Evolutionary conservation across 2,329 filamentous ascomycete genomes (phyloP).

Genomic region (Phaeosphaeriaceae sp.): DNA sequence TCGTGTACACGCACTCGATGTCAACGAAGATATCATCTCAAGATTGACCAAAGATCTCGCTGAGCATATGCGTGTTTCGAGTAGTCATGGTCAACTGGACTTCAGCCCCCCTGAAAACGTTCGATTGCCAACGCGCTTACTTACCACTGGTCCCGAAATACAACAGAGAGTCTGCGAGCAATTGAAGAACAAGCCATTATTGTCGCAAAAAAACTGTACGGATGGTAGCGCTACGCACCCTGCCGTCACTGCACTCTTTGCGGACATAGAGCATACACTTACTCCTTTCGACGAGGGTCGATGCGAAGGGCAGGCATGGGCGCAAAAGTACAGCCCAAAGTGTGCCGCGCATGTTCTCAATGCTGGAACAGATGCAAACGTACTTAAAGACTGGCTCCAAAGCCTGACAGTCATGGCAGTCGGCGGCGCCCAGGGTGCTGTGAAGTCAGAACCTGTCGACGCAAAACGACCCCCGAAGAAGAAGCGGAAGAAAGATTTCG

Average conservation of each 20-base stretch:
- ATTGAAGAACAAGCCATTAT: slow-evolving; percentile 15
- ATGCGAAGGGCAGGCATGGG: slow-evolving; percentile 79
- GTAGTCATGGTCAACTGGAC: slow-evolving; percentile 1
- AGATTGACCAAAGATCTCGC: slow-evolving; percentile 29
- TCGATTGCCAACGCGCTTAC: slow-evolving; percentile 44
- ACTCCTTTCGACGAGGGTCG: slow-evolving; percentile 82
- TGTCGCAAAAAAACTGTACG: background rate
- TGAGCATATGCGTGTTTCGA: slow-evolving; percentile 2
- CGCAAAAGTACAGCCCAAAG: slow-evolving; percentile 82
- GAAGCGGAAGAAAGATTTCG: slow-evolving; percentile 65
- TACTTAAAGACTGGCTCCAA: slow-evolving; percentile 83
- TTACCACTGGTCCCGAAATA: slow-evolving; percentile 50
- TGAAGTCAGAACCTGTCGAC: slow-evolving; percentile 26
- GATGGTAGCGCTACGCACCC: slow-evolving; percentile 56
- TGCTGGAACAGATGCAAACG: slow-evolving; percentile 69
- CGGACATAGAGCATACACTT: slow-evolving; percentile 66
- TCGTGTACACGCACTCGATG: slow-evolving; percentile 28
- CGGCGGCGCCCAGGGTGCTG: slow-evolving; percentile 59
- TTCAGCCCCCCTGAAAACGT: slow-evolving; percentile 32
- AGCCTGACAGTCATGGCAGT: slow-evolving; percentile 79
- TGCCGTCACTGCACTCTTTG: slow-evolving; percentile 67
- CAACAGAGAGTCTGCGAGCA: slow-evolving; percentile 46
- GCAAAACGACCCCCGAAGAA: slow-evolving; percentile 56
- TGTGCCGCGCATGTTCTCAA: slow-evolving; percentile 78
- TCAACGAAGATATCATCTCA: slow-evolving; percentile 35